A percentile compares a stretch with the other conserved stretches of the same genome.
These are phyloP conservation scores for Diaporthe capsici DNA, from an alignment of 2,329 filamentous ascomycete species.

Conservation along the genomic window DNA sequence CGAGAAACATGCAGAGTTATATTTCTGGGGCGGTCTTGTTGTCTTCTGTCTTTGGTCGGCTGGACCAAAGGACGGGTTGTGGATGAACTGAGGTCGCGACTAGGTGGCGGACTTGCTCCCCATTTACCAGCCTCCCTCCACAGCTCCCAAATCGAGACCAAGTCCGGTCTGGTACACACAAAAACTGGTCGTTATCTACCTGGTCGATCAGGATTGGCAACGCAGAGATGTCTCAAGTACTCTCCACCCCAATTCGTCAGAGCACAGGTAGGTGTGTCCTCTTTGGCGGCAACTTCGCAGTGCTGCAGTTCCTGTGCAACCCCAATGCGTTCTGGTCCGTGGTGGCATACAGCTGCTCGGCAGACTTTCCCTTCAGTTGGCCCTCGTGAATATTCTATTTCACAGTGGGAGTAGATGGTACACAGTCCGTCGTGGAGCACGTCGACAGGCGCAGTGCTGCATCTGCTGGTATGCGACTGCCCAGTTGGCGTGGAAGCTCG, in stretches of 20 bases:
- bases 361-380: conserved; percentile 22
- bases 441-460: conserved; percentile 35
- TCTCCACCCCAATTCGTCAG: conserved; percentile 33
- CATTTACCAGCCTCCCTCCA: conserved; percentile 37
- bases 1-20: conserved; percentile 56
- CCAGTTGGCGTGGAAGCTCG: conserved; percentile 26
- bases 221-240: conserved; percentile 60
- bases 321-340: conserved; percentile 33
- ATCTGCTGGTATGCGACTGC: conserved; percentile 35
- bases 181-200: conserved; percentile 36
- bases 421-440: conserved; percentile 33
- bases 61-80: conserved; percentile 11
- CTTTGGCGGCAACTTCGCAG: conserved; percentile 39
- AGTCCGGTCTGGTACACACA: conserved; percentile 33
- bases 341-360: conserved; percentile 31
- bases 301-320: conserved; percentile 41
- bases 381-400: conserved; percentile 15
- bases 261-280: conserved; percentile 25
- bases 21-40: conserved; percentile 36
- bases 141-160: conserved; percentile 32
- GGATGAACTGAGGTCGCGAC: conserved; percentile 13
- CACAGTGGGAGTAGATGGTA: neutral
- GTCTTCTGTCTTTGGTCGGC: conserved; percentile 21
- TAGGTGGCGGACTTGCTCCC: conserved; percentile 14
- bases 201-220: conserved; percentile 68